Conservation (phyloP, 2,329 filamentous ascomycete genomes). For the Dothideomycetidae sp. region DNA sequence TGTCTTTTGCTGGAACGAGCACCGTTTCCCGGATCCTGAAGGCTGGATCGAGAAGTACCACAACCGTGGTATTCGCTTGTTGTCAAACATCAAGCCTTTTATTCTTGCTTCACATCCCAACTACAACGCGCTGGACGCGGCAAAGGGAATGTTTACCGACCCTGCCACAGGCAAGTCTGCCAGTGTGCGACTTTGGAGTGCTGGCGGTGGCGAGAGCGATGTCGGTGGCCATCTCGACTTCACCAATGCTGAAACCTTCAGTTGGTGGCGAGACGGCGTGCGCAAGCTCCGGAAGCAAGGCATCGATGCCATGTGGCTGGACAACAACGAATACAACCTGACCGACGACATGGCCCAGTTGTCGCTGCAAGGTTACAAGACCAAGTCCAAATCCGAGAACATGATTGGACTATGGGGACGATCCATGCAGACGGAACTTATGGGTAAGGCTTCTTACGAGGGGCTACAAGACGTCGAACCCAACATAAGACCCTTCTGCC, state of each 20-base stretch:
- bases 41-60: conserved; percentile 50
- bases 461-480: conserved; percentile 47
- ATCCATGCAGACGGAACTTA: conserved; percentile 54
- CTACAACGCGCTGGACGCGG: conserved; percentile 45
- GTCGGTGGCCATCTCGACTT: conserved; percentile 62
- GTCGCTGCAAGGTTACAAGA: conserved; percentile 34
- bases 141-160: conserved; percentile 51
- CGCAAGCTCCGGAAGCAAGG: conserved; percentile 46
- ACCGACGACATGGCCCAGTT: conserved; percentile 52
- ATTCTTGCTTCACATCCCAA: conserved; percentile 52
- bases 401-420: conserved; percentile 56
- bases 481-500: conserved; percentile 48
- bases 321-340: conserved; percentile 63
- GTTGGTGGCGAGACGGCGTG: conserved; percentile 60
- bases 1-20: conserved; percentile 56
- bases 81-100: conserved; percentile 63
- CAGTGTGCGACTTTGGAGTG: conserved; percentile 54
- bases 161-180: conserved; percentile 34
- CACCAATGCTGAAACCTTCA: conserved; percentile 49
- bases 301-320: conserved; percentile 65
- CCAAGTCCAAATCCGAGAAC: conserved; percentile 24
- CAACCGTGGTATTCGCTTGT: conserved; percentile 48
- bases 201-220: conserved; percentile 54
- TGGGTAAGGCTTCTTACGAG: conserved; percentile 56
- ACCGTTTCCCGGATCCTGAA: conserved; percentile 55